Percentiles rank a stretch among this genome's conserved stretches.
phyloP scores from a whole-genome alignment of 2,329 filamentous ascomycete genomes.

The Thielaviopsis musarum region DNA sequence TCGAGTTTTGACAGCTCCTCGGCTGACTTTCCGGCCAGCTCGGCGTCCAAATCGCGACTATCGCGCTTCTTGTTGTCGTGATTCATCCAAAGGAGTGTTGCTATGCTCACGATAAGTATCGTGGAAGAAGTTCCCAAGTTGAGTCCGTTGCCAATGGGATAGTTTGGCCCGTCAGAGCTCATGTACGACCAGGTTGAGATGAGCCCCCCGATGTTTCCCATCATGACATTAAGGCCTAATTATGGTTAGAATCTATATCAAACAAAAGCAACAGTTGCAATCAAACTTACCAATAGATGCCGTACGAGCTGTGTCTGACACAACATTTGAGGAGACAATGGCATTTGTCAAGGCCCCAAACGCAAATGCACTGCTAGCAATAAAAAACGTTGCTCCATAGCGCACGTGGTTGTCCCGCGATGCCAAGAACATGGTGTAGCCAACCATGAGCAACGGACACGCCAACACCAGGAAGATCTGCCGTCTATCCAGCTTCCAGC shows the following conservation, averaged over 20 bases:
- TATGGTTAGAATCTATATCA: background rate
- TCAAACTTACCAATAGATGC: conserved; percentile 38
- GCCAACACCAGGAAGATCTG: conserved; percentile 37
- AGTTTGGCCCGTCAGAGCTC: conserved; percentile 45
- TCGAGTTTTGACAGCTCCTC: conserved; percentile 43
- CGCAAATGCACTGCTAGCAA: conserved; percentile 41
- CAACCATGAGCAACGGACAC: conserved; percentile 41
- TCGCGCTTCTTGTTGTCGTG: conserved; percentile 44
- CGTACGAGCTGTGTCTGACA: conserved; percentile 46
- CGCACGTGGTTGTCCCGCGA: conserved; percentile 27
- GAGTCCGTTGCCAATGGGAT: conserved; percentile 51
- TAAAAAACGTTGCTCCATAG: conserved; percentile 48
- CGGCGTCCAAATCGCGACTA: conserved; percentile 34
- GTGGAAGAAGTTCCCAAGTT: conserved; percentile 46
- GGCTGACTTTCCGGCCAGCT: conserved; percentile 37
- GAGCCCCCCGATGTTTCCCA: conserved; percentile 48
- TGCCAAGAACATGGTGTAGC: conserved; percentile 48
- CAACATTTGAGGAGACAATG: conserved; percentile 45
- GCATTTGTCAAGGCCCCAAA: conserved; percentile 47
- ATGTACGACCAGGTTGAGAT: conserved; percentile 49
- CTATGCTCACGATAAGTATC: conserved; percentile 33
- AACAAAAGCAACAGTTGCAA: background rate
- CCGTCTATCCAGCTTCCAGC: conserved; percentile 36
- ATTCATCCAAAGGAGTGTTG: conserved; percentile 42
- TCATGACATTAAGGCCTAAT: conserved; percentile 30